These are phyloP conservation scores for Royoungia palumana DNA, from an alignment of 768 basidiomycete species.

Conservation along the genomic window DNA sequence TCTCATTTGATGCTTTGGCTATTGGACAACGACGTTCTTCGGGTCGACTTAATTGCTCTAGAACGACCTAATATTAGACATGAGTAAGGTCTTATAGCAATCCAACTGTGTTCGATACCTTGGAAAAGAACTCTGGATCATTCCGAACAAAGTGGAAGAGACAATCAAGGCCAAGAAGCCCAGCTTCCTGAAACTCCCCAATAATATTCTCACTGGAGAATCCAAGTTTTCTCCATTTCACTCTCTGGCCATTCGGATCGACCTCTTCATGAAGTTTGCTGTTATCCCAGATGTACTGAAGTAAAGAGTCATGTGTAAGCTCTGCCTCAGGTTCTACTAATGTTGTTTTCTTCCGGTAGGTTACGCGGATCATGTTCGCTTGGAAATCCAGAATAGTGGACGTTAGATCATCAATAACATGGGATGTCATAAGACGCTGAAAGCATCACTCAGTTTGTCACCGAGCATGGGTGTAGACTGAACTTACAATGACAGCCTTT, in stretches of 20 bases:
- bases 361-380: conserved; percentile 76
- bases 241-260: conserved; percentile 43
- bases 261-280: conserved; percentile 54
- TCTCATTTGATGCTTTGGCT: conserved; percentile 79
- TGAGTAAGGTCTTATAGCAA: conserved; percentile 7
- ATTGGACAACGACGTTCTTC: conserved; percentile 77
- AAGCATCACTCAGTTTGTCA: conserved; percentile 9
- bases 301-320: conserved; percentile 49
- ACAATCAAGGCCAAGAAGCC: conserved; percentile 79
- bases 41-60: conserved; percentile 77
- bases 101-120: conserved; percentile 39
- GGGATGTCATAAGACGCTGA: conserved; percentile 80
- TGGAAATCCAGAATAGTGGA: conserved; percentile 88
- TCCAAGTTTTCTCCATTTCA: conserved; percentile 78
- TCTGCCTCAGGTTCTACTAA: conserved; percentile 68
- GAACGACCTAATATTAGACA: conserved; percentile 50
- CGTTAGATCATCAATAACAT: conserved; percentile 76
- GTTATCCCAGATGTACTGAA: conserved; percentile 67
- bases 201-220: conserved; percentile 73
- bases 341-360: conserved; percentile 77
- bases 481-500: conserved; percentile 75
- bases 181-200: conserved; percentile 74
- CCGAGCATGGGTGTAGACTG: neutral
- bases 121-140: conserved; percentile 71
- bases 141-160: conserved; percentile 70